Evolutionary conservation across 495 filamentous ascomycete genomes (phyloP).

Genomic region (Polyplosphaeria fusca): DNA sequence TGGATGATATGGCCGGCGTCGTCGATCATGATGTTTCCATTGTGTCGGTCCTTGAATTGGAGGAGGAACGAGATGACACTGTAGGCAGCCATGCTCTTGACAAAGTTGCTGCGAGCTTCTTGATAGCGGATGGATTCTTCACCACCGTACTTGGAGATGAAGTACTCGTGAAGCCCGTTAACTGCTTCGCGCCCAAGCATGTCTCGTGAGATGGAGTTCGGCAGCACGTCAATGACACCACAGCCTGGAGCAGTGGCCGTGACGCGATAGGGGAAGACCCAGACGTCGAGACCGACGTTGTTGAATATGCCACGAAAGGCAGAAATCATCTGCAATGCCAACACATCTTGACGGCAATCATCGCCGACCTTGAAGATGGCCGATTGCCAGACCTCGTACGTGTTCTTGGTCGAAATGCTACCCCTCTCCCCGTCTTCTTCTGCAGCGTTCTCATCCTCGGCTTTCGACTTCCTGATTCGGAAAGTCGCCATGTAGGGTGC

Average conservation of each 20-base stretch:
- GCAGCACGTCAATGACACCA: constrained; percentile 95
- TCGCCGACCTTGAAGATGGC: constrained; percentile 99
- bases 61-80: constrained; percentile 95
- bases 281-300: constrained; percentile 89
- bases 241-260: constrained; percentile 98
- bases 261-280: constrained; percentile 94
- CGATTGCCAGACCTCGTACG: constrained; percentile 93
- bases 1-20: constrained; percentile 96
- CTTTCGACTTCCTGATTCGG: constrained; percentile 78
- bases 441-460: constrained; percentile 48
- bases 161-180: constrained; percentile 97
- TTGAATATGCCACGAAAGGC: constrained; percentile 96
- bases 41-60: constrained; percentile 99
- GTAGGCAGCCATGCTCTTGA: constrained; percentile 99
- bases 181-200: constrained; percentile 98
- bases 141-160: constrained; percentile 92
- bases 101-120: constrained; percentile 92
- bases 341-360: constrained; percentile 94
- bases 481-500: constrained; percentile 99
- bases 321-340: constrained; percentile 96
- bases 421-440: constrained; percentile 5
- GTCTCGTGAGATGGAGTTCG: constrained; percentile 95
- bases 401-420: constrained; percentile 34
- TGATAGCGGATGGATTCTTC: constrained; percentile 94
- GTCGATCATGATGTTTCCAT: constrained; percentile 99